Conservation (phyloP, 2,329 filamentous ascomycete species). For the Clonostachys rosea region DNA sequence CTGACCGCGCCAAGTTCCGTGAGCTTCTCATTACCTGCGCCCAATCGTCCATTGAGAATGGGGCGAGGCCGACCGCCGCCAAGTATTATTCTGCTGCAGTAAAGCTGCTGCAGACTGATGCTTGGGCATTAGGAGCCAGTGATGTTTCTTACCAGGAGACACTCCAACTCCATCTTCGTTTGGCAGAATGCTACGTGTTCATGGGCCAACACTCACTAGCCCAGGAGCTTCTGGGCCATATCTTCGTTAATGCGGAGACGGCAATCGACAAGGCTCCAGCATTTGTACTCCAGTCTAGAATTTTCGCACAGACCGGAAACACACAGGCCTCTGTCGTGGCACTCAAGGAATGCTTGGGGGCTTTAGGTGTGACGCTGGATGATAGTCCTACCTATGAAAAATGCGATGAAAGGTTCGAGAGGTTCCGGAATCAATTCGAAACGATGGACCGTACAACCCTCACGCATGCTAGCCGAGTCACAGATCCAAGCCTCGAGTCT, state of each 20-base stretch:
- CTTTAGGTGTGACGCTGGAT: constrained; percentile 63
- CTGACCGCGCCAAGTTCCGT: constrained; percentile 61
- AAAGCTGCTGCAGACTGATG: constrained; percentile 70
- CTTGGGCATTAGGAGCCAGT: constrained; percentile 65
- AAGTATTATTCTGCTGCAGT: constrained; percentile 79
- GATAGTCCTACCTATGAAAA: constrained; percentile 66
- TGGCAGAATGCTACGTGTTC: constrained; percentile 79
- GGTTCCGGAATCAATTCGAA: constrained; percentile 54
- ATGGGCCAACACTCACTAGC: constrained; percentile 68
- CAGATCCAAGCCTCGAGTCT: constrained; percentile 52
- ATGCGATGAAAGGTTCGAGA: constrained; percentile 71
- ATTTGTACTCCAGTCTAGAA: constrained; percentile 77
- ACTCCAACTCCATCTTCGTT: constrained; percentile 69
- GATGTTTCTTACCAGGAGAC: constrained; percentile 88
- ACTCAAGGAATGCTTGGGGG: constrained; percentile 66
- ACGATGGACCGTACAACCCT: constrained; percentile 46
- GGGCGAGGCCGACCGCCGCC: constrained; percentile 75
- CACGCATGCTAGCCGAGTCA: constrained; percentile 31
- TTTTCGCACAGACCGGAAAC: constrained; percentile 72
- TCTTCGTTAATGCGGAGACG: constrained; percentile 67
- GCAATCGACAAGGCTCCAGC: constrained; percentile 78
- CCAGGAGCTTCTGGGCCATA: constrained; percentile 60
- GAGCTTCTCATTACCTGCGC: constrained; percentile 76
- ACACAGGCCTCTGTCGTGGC: constrained; percentile 63
- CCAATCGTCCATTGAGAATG: constrained; percentile 72